A percentile compares a stretch with the other conserved stretches of the same genome.
Conservation (phyloP, 2,329 filamentous ascomycete genomes). For the Neonectria punicea region DNA sequence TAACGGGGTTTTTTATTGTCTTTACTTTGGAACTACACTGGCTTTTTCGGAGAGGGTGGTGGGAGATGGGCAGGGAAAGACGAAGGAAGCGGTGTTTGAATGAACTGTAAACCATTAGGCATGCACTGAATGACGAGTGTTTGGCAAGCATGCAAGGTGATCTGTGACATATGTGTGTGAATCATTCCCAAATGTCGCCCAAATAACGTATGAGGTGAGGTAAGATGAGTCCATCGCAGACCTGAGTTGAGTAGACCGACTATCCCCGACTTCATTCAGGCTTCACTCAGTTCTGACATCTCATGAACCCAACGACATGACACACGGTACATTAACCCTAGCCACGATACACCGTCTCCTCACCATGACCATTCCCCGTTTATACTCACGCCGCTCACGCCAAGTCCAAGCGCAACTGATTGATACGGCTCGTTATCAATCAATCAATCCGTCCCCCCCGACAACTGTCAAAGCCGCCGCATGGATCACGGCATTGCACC, state of each 20-base stretch:
- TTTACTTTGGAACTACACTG: conserved; percentile 26
- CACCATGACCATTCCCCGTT: not conserved
- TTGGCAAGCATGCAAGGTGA: not conserved
- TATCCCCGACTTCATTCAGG: not conserved
- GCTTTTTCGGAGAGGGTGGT: not conserved
- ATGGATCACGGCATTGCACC: not conserved
- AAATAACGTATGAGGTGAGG: too few species aligned
- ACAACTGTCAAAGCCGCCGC: not conserved
- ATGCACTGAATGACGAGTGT: conserved; percentile 29
- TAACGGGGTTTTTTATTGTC: conserved; percentile 39
- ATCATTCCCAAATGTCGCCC: not conserved
- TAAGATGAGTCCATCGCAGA: not conserved
- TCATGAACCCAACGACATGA: too few species aligned
- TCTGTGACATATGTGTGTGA: not conserved
- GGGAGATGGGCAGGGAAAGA: conserved; percentile 13
- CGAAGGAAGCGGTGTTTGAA: conserved; percentile 26
- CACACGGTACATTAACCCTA: not conserved
- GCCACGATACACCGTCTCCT: not conserved
- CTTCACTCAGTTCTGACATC: too few species aligned
- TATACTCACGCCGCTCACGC: not conserved
- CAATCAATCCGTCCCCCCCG: not conserved
- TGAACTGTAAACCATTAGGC: conserved; percentile 28
- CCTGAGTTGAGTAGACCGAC: too few species aligned
- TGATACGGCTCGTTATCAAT: not conserved
- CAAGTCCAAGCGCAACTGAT: not conserved